Base-by-base conservation (phyloP, 768 basidiomycete species). In the Flagelloscypha sp. region DNA sequence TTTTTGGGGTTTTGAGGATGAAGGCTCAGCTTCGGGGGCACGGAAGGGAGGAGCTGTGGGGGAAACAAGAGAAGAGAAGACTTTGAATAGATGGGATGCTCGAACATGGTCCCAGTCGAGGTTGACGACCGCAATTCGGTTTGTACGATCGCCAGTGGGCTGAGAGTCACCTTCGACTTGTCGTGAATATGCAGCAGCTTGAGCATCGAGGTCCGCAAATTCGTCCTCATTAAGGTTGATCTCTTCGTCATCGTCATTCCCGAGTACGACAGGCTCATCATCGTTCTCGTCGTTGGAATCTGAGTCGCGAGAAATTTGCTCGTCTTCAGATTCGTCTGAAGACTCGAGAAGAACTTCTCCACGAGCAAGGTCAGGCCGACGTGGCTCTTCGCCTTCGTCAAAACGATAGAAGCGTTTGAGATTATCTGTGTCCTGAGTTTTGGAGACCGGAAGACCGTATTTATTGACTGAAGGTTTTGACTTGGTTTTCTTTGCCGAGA, bases 31-130 rank as follows among this genome's bases (percentile, higher is more conserved):
- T n/a, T n/a, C n/a, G n/a, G n/a, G n/a, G n/a, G n/a, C n/a, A n/a
- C n/a, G n/a, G 13, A 61, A 43, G 12, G 65, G 52, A 10, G 76
- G 63, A 5, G 74, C 70, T 8, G 68, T 59, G 10, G 74, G 57
- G 5, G 84, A 81, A 5, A 94, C 69, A 27, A 92, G 72, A 2
- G 93, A 97, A 12, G 86, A 76, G 59, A 87, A 88, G 23, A 97
- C 86, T 59, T 86, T 89, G 73, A 79, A 95, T 9, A 99, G 64
- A 54, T 98, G 92, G 13, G 63, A 62, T 0, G 94, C 89, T 37
- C 84, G 82, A 33, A 98, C 77, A 58, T 97, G 75, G 55, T 98
- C 95, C 95, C 95, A 99, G 59, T 99, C 95, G 34, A 98, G 73
- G 55, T 98, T 97, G 44, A 98, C 94, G 29, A 84, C 73, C 1